Evolutionary conservation across 345 rosid genomes (phyloP).

Genomic region (Eucalyptus lansdowneana): DNA sequence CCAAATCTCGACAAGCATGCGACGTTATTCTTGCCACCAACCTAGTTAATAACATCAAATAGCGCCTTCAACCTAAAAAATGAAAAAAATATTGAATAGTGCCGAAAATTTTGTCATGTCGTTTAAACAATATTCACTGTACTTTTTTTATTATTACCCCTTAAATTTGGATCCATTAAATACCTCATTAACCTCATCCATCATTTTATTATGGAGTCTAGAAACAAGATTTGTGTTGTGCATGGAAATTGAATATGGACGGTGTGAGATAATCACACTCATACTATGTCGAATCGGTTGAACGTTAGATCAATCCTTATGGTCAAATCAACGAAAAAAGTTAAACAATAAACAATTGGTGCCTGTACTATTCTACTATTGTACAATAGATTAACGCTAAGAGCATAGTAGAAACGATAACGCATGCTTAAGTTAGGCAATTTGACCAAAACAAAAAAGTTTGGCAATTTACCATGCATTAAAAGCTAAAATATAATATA

Average conservation of each 20-base stretch:
- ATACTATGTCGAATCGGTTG: background rate
- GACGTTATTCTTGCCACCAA: background rate
- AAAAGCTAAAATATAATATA: background rate
- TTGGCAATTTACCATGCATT: background rate
- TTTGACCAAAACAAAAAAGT: background rate
- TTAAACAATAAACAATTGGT: background rate
- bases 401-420: background rate
- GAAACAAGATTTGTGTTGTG: background rate
- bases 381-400: background rate
- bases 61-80: background rate
- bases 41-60: background rate
- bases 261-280: background rate
- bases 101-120: background rate
- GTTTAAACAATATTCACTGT: background rate
- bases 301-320: accelerated
- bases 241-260: background rate
- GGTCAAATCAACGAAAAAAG: background rate
- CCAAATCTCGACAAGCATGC: background rate
- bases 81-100: background rate
- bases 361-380: background rate
- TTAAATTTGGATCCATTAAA: background rate
- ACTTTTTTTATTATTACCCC: background rate
- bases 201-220: background rate
- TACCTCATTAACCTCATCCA: background rate
- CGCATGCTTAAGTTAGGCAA: background rate